Evolutionary conservation across 306 rosid species (phyloP).

Genomic region (Glycine latifolia): DNA sequence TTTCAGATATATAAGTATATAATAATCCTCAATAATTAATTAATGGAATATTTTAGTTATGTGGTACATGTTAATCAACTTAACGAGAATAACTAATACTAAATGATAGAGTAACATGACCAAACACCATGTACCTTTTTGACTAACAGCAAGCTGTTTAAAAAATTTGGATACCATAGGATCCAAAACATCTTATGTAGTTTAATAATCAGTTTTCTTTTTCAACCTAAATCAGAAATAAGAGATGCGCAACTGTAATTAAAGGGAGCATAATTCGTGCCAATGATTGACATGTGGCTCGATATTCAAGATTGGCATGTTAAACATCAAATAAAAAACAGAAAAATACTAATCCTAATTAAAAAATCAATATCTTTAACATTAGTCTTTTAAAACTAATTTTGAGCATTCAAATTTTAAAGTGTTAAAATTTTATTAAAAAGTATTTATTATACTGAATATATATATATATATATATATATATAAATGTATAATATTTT

Average conservation of each 20-base stretch:
- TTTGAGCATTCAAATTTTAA: neutral
- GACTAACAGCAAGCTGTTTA: slow-evolving; percentile 34
- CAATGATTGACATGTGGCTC: slow-evolving; percentile 55
- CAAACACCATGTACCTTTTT: slow-evolving; percentile 50
- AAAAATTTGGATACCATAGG: neutral
- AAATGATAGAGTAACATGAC: slow-evolving; percentile 45
- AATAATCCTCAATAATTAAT: slow-evolving; percentile 40
- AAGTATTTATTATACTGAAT: neutral
- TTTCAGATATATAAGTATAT: neutral
- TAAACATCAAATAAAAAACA: slow-evolving; percentile 1
- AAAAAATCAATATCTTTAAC: neutral
- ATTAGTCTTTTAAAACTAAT: neutral
- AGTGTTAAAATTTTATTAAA: neutral
- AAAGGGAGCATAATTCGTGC: slow-evolving; percentile 31
- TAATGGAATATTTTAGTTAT: slow-evolving; percentile 20
- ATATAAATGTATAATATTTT: neutral
- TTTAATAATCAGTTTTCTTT: neutral
- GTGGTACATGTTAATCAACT: slow-evolving; percentile 1
- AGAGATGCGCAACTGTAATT: slow-evolving; percentile 20
- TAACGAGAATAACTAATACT: slow-evolving; percentile 30
- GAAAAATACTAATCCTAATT: neutral
- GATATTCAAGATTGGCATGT: slow-evolving; percentile 42
- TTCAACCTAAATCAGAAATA: slow-evolving; percentile 30
- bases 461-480: no score
- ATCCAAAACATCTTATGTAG: slow-evolving; percentile 14